Conservation (phyloP, 2,329 filamentous ascomycete genomes). For the Ophiocordyceps camponoti-leonardi region DNA sequence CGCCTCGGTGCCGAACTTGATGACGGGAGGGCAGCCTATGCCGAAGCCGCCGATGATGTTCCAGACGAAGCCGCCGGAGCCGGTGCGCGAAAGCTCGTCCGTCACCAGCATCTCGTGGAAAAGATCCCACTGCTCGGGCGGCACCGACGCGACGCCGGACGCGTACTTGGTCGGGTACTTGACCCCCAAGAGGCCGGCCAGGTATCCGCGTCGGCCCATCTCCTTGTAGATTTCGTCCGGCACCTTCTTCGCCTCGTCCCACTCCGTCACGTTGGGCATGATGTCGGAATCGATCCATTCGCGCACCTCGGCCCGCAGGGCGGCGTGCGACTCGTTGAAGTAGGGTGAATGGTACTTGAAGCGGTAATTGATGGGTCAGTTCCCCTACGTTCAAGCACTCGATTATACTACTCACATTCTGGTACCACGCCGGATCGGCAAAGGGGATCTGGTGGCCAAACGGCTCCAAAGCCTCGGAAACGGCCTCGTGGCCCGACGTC, state of each 20-base stretch:
- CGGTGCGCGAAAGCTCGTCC: constrained; percentile 79
- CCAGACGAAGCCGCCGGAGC: constrained; percentile 90
- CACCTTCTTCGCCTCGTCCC: constrained; percentile 89
- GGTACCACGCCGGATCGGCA: constrained; percentile 87
- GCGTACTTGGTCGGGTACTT: constrained; percentile 65
- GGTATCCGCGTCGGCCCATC: constrained; percentile 83
- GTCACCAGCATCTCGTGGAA: constrained; percentile 97
- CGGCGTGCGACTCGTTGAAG: constrained; percentile 86
- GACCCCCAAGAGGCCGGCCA: constrained; percentile 78
- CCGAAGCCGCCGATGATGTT: constrained; percentile 93
- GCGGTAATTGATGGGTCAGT: no score
- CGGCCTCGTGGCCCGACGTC: constrained; percentile 17
- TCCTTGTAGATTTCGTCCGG: constrained; percentile 84
- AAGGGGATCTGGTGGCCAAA: constrained; percentile 83
- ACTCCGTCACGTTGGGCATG: constrained; percentile 83
- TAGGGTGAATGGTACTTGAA: constrained; percentile 82
- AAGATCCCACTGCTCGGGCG: constrained; percentile 84
- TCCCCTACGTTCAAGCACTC: no score
- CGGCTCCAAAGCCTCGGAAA: constrained; percentile 61
- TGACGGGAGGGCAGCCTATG: constrained; percentile 78
- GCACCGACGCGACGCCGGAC: constrained; percentile 57
- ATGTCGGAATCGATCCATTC: constrained; percentile 82
- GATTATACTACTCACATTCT: constrained; percentile 69
- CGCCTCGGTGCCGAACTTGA: constrained; percentile 79
- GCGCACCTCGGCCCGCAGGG: constrained; percentile 77